Percentiles rank a stretch among this genome's conserved stretches.
Evolutionary conservation across 139 green algal genomes (phyloP).

Genomic region (Edaphochlamys debaryana): DNA sequence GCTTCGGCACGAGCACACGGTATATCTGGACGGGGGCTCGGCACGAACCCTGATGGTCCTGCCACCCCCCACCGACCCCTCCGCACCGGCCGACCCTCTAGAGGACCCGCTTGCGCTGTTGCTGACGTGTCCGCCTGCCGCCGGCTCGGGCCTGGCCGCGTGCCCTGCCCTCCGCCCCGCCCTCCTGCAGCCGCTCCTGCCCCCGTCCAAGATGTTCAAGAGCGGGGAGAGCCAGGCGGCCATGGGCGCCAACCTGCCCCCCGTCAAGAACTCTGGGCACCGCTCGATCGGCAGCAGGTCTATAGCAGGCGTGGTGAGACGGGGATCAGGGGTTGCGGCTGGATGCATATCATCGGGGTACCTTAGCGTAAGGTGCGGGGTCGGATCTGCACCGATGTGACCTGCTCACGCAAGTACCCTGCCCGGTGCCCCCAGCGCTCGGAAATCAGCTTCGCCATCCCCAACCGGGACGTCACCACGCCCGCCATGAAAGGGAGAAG

Average conservation of each 20-base stretch:
- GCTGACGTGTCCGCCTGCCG: neutral
- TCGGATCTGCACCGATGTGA: no score
- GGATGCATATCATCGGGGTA: no score
- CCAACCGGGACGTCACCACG: conserved; percentile 1
- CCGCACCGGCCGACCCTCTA: no score
- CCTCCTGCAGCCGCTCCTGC: conserved; percentile 13
- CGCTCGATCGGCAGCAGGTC: conserved; percentile 32
- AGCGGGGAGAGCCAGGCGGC: neutral
- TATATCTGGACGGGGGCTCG: no score
- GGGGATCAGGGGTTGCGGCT: neutral
- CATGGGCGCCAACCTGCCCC: neutral
- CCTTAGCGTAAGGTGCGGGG: no score
- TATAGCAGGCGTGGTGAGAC: neutral
- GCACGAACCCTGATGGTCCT: no score
- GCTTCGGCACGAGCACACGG: no score
- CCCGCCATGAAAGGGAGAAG: neutral
- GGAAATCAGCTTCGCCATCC: conserved; percentile 4
- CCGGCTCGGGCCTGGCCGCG: neutral
- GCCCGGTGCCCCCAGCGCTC: conserved; percentile 16
- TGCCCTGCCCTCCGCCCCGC: neutral
- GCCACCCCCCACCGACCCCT: no score
- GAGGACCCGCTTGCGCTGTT: no score
- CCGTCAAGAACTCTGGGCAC: conserved; percentile 13
- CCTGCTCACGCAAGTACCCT: no score
- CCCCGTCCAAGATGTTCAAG: conserved; percentile 1